These are phyloP conservation scores for Tetrapisispora fleetii DNA, from an alignment of 805 yeast genomes.

Conservation along the genomic window DNA sequence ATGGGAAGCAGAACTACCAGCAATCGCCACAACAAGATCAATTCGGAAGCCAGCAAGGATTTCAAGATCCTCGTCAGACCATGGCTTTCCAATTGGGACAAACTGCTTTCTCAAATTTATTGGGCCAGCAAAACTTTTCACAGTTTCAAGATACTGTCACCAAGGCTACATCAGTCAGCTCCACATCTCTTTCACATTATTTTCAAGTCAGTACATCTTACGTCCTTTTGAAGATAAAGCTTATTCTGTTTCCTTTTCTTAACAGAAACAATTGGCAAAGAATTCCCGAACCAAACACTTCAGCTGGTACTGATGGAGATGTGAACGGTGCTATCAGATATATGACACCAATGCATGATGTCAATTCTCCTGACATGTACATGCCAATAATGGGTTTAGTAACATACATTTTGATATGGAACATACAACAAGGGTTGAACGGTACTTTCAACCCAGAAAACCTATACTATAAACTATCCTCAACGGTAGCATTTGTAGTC, in stretches of 20 bases:
- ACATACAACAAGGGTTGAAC: slow-evolving; percentile 71
- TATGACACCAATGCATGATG: slow-evolving; percentile 71
- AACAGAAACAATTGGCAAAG: slow-evolving; percentile 76
- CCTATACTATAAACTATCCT: slow-evolving; percentile 77
- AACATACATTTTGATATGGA: slow-evolving; percentile 77
- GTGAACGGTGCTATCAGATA: slow-evolving; percentile 7
- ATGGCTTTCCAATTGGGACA: slow-evolving; percentile 86
- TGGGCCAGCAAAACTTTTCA: slow-evolving; percentile 48
- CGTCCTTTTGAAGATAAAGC: slow-evolving; percentile 60
- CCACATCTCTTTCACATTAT: slow-evolving; percentile 62
- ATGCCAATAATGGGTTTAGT: slow-evolving; percentile 89
- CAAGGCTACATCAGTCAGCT: slow-evolving; percentile 24
- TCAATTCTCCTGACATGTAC: slow-evolving; percentile 93
- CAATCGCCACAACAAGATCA: slow-evolving; percentile 8
- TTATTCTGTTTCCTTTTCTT: slow-evolving; percentile 78
- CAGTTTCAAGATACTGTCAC: slow-evolving; percentile 40
- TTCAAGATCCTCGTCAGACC: slow-evolving; percentile 71
- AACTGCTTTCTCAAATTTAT: slow-evolving; percentile 47
- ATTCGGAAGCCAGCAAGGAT: slow-evolving; percentile 29
- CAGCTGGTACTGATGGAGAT: slow-evolving; percentile 5
- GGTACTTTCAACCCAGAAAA: slow-evolving; percentile 91
- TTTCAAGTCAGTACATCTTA: slow-evolving; percentile 88
- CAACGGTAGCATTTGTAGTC: slow-evolving; percentile 72
- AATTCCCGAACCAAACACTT: slow-evolving; percentile 16
- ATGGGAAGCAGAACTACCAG: not conserved